Conservation (phyloP, 2,329 filamentous ascomycete species). For the Exophiala oligosperma region DNA sequence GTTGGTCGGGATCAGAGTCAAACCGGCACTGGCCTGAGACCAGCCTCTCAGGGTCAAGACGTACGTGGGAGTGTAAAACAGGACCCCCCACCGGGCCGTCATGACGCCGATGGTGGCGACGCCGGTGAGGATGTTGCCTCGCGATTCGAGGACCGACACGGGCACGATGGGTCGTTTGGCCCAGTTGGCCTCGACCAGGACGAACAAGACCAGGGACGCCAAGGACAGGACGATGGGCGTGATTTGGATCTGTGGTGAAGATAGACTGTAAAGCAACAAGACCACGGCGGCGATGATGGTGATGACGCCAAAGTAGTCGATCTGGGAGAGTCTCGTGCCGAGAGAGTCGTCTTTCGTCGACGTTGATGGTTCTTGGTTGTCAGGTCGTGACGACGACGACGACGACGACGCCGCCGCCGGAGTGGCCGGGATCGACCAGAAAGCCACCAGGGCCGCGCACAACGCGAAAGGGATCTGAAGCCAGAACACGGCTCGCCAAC, state of each 20-base stretch:
- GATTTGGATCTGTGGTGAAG: slow-evolving; percentile 61
- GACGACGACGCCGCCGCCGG: slow-evolving; percentile 29
- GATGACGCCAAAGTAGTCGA: slow-evolving; percentile 74
- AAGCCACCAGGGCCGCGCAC: slow-evolving; percentile 61
- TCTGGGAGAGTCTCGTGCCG: slow-evolving; percentile 58
- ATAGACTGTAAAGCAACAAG: slow-evolving; percentile 70
- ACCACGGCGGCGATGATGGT: slow-evolving; percentile 67
- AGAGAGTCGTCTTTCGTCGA: slow-evolving; percentile 30
- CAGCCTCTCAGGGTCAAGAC: slow-evolving; percentile 73
- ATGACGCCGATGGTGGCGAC: slow-evolving; percentile 74
- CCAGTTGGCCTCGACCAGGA: slow-evolving; percentile 63
- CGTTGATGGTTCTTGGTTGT: too few species aligned
- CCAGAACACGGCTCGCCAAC: slow-evolving; percentile 76
- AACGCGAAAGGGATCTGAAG: slow-evolving; percentile 67
- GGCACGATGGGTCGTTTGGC: slow-evolving; percentile 74
- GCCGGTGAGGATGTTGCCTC: slow-evolving; percentile 71
- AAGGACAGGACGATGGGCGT: slow-evolving; percentile 63
- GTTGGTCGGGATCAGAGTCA: slow-evolving; percentile 80
- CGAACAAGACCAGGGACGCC: slow-evolving; percentile 56
- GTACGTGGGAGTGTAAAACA: slow-evolving; percentile 81
- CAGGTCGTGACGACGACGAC: too few species aligned
- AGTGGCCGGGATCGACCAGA: slow-evolving; percentile 63
- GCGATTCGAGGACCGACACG: slow-evolving; percentile 66
- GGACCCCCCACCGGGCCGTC: slow-evolving; percentile 75
- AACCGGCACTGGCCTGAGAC: slow-evolving; percentile 68